Conservation (phyloP, 805 yeast species). For the Yamadazyma philogaea region DNA sequence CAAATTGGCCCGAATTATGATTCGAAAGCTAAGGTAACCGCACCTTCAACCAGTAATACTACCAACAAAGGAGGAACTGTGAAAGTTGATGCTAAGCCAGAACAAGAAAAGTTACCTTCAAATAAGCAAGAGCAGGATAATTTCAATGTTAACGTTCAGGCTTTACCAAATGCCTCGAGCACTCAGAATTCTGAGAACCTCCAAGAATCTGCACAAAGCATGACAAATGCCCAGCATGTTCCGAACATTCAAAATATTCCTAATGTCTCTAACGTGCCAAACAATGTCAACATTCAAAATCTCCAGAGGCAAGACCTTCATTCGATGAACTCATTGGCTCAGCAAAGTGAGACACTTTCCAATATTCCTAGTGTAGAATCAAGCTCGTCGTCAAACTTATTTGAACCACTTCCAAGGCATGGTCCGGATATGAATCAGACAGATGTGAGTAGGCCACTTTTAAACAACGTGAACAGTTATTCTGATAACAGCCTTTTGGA, state of each 20-base stretch:
- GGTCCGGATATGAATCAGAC: conserved; percentile 1
- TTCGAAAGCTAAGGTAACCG: background rate
- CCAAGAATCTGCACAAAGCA: background rate
- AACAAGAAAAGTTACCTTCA: background rate
- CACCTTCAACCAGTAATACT: background rate
- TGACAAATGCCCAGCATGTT: background rate
- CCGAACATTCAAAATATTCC: background rate
- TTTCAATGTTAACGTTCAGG: background rate
- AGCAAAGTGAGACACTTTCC: background rate
- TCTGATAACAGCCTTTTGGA: conserved; percentile 8
- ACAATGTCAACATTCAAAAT: conserved; percentile 6
- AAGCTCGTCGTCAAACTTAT: conserved; percentile 9
- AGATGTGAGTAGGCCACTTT: background rate
- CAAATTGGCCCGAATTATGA: background rate
- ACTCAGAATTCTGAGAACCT: background rate
- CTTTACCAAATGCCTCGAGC: background rate
- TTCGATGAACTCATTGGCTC: background rate
- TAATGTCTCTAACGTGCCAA: background rate
- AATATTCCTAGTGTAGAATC: conserved; percentile 12
- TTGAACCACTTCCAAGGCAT: conserved; percentile 11
- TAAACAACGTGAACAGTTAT: conserved; percentile 5
- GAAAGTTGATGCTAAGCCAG: background rate
- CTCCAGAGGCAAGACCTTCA: background rate
- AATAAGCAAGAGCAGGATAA: too few relatives aligned
- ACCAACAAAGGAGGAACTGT: background rate